Evolutionary conservation across 2,329 filamentous ascomycete genomes (phyloP), one percentile per base, ranked within the genome.

Genomic region (Trichoderma semiorbis): DNA sequence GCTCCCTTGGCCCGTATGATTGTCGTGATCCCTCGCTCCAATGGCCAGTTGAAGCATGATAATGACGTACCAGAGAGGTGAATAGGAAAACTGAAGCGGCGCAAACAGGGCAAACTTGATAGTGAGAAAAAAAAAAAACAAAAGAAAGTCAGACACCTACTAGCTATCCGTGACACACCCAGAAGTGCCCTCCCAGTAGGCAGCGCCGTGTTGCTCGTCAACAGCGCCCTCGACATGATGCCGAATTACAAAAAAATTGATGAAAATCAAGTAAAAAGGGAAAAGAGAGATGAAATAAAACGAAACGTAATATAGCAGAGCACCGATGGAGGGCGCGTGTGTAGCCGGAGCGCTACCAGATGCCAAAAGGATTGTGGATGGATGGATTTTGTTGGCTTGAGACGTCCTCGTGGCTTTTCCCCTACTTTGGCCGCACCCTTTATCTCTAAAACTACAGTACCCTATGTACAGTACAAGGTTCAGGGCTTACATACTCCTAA

Each of bases 161-260:
- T 53, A 71, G 71, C 10, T 24, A 71, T 61, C 32, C 71, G 68
- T 5, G 53, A 57, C 26, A 53, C 62, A 18, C 67, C 57, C 3
- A 72, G 7, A 43, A 72, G 11, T 21, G 39, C 39, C 24, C 68
- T 55, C 24, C 71, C 55, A 57, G 57, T 43, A 34, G 39, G 36
- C 70, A 69, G 43, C 57, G 60, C 70, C 36, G 53, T 70, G 66
- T 34, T 57, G 18, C 63, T 58, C n/a, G 55, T 57, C 57, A 65
- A 30, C 70, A 72, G 57, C 24, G 70, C 71, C 32, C 68, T 70
- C 50, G 58, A 58, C 65, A 72, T 64, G 62, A 76, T 77, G 76
- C 72, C 73, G 50, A 18, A 75, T 28, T 43, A n/a, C 7, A n/a
- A 6, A 14, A 18, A 18, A 11, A 16, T 5, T 14, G 66, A n/a